Evolutionary conservation across 257 asterid genomes (phyloP).

Genomic region (Solanum tacnaense): DNA sequence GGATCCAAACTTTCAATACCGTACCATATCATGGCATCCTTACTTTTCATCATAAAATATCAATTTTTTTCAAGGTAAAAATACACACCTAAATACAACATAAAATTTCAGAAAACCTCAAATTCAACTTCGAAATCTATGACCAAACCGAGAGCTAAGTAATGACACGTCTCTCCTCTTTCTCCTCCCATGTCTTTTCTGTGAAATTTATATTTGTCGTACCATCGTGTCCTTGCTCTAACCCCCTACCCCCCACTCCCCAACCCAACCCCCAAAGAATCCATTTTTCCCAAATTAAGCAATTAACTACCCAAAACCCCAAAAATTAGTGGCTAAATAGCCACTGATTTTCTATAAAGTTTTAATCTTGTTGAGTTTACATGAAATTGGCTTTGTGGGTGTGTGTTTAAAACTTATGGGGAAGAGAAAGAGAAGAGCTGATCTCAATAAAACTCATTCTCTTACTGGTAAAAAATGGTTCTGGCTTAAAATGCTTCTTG

Average conservation of each 20-base stretch:
- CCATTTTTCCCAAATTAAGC: background rate
- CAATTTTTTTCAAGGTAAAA: background rate
- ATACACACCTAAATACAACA: background rate
- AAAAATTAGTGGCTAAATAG: background rate
- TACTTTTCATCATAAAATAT: background rate
- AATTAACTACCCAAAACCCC: background rate
- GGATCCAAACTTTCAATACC: background rate
- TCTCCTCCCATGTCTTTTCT: background rate
- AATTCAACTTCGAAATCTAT: too few relatives aligned
- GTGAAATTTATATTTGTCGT: background rate
- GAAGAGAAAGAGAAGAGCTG: slow-evolving; percentile 29
- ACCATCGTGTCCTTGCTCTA: background rate
- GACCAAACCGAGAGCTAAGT: background rate
- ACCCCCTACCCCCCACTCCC: background rate
- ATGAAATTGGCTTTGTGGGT: background rate
- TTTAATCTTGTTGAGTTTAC: background rate
- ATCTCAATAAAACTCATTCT: slow-evolving; percentile 8
- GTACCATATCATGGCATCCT: background rate
- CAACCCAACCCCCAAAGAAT: background rate
- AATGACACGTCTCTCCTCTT: background rate
- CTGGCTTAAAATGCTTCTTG: background rate
- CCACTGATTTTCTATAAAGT: background rate
- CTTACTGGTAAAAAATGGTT: background rate
- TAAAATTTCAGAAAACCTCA: background rate
- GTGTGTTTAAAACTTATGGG: slow-evolving; percentile 10